Conservation (phyloP, 1,284 basidiomycete genomes). For the Termitomyces sp. region DNA sequence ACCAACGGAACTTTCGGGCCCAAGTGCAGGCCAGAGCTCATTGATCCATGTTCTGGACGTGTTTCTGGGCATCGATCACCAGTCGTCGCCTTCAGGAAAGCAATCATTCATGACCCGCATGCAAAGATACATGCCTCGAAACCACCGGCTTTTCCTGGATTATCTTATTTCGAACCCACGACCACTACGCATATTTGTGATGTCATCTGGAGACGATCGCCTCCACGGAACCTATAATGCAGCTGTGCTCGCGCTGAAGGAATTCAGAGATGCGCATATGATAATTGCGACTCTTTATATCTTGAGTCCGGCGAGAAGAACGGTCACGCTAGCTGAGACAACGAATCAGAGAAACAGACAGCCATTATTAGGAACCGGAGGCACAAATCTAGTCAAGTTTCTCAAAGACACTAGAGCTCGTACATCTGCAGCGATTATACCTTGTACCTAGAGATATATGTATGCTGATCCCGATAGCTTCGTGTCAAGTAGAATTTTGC, state of each 20-base stretch:
- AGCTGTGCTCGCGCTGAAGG: conserved; percentile 70
- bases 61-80: conserved; percentile 84
- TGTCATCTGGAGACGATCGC: conserved; percentile 26
- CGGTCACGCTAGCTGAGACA: conserved; percentile 15
- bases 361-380: conserved; percentile 75
- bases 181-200: conserved; percentile 51
- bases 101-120: conserved; percentile 75
- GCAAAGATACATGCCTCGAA: conserved; percentile 88
- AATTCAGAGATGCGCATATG: conserved; percentile 86
- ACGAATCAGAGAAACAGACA: conserved; percentile 10
- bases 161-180: conserved; percentile 68
- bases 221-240: conserved; percentile 67
- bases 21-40: conserved; percentile 90
- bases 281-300: conserved; percentile 84
- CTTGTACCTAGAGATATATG: background rate
- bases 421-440: conserved; percentile 48
- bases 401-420: conserved; percentile 76
- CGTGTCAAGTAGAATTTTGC: background rate
- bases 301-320: conserved; percentile 57
- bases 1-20: conserved; percentile 76
- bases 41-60: conserved; percentile 89
- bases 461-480: background rate
- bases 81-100: conserved; percentile 39
- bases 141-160: conserved; percentile 84
- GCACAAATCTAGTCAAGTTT: conserved; percentile 78